A percentile compares a stretch with the other conserved stretches of the same genome.
Conservation (phyloP, 2,329 filamentous ascomycete genomes). For the Colletotrichum simmondsii region DNA sequence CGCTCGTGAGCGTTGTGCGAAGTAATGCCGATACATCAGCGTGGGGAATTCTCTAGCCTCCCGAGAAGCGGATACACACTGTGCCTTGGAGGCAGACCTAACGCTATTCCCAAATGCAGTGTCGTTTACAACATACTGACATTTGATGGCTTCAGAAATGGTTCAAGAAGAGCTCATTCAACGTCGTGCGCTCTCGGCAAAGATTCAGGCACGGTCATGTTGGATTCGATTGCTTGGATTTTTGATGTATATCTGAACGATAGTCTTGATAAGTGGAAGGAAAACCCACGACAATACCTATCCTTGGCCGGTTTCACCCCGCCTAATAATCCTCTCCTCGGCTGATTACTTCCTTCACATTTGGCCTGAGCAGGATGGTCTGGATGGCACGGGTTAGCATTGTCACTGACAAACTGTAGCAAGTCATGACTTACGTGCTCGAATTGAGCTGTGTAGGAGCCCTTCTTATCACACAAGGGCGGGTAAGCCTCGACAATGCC, state of each 20-base stretch:
- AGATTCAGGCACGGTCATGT: too few species aligned
- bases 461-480: conserved; percentile 90
- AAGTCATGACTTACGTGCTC: conserved; percentile 79
- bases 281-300: conserved; percentile 17
- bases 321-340: conserved; percentile 84
- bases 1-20: not conserved
- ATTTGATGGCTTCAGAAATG: too few species aligned
- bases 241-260: conserved; percentile 26
- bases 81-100: too few species aligned
- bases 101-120: not conserved
- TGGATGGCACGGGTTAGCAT: conserved; percentile 43
- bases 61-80: too few species aligned
- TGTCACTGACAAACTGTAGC: not conserved
- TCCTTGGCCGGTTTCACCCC: conserved; percentile 14
- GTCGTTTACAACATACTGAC: too few species aligned
- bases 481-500: conserved; percentile 93
- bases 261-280: conserved; percentile 25
- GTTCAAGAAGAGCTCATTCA: not conserved
- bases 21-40: not conserved
- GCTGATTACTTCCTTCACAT: conserved; percentile 88
- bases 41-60: too few species aligned
- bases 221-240: conserved; percentile 20
- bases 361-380: conserved; percentile 82
- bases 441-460: conserved; percentile 92
- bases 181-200: not conserved